Percentiles rank a stretch among this genome's conserved stretches.
Conservation (phyloP, 164 flowering plant genomes). For the Tinospora cordifolia region DNA sequence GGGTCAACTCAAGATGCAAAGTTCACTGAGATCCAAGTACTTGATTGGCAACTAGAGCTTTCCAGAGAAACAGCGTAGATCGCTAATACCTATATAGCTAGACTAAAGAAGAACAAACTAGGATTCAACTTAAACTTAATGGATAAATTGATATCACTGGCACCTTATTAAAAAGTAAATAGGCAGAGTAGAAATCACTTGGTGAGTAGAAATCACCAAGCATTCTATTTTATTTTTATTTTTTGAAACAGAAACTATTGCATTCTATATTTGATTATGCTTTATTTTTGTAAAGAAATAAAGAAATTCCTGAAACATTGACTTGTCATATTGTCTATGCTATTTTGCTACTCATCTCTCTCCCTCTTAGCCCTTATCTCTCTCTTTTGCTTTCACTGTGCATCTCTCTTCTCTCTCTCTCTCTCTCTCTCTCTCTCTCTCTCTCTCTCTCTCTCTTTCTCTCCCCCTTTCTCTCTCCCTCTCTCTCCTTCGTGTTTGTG, state of each 20-base stretch:
- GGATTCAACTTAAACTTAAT: too few relatives aligned
- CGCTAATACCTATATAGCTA: too few relatives aligned
- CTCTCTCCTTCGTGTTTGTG: neutral
- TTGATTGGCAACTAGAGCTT: too few relatives aligned
- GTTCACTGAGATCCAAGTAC: too few relatives aligned
- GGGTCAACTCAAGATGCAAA: too few relatives aligned
- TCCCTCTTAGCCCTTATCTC: neutral
- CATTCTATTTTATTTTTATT: neutral
- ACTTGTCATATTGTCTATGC: neutral
- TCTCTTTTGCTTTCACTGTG: neutral
- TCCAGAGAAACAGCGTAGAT: too few relatives aligned
- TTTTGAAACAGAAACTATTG: too few relatives aligned
- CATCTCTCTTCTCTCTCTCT: neutral
- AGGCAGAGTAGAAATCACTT: conserved; percentile 40
- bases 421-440: neutral
- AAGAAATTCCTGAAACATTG: neutral
- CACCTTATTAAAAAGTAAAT: too few relatives aligned
- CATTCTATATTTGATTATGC: too few relatives aligned
- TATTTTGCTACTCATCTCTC: neutral
- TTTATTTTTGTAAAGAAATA: too few relatives aligned
- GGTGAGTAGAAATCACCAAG: conserved; percentile 42
- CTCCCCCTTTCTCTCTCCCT: neutral
- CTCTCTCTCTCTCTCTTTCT: neutral
- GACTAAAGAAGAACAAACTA: too few relatives aligned
- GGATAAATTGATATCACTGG: too few relatives aligned